These are phyloP conservation scores for Lentinula sp. DNA, from an alignment of 768 basidiomycete genomes.

Conservation along the genomic window DNA sequence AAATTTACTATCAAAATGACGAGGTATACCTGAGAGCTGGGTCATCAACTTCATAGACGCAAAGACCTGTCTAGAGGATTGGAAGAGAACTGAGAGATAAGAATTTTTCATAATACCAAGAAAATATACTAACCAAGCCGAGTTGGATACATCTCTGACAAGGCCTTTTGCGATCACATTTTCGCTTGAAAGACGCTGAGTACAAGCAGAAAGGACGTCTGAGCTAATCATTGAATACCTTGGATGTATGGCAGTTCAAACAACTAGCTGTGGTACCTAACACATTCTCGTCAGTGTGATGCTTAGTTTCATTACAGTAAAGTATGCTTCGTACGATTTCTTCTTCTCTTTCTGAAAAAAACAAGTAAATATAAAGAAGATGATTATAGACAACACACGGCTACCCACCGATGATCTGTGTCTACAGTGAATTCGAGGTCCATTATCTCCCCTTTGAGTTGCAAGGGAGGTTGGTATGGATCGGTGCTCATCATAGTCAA, in stretches of 20 bases:
- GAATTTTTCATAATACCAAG: conserved; percentile 2
- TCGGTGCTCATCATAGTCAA: conserved; percentile 46
- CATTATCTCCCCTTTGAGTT: conserved; percentile 73
- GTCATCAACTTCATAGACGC: conserved; percentile 93
- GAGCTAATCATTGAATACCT: conserved; percentile 61
- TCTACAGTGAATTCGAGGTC: conserved; percentile 71
- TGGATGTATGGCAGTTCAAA: conserved; percentile 89
- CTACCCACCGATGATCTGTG: conserved; percentile 55
- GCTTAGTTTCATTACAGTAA: not conserved
- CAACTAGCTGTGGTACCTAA: conserved; percentile 37
- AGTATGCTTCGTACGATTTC: conserved; percentile 83
- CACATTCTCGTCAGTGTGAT: not conserved
- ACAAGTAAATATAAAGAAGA: conserved; percentile 27
- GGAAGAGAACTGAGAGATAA: not conserved
- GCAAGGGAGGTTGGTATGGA: conserved; percentile 43
- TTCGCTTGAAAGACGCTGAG: conserved; percentile 4
- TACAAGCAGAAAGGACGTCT: conserved; percentile 1
- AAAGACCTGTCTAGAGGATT: conserved; percentile 71
- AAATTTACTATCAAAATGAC: not conserved
- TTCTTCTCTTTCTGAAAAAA: conserved; percentile 65
- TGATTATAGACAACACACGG: not conserved
- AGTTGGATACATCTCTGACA: conserved; percentile 89
- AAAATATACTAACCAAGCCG: conserved; percentile 54
- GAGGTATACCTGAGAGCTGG: conserved; percentile 62
- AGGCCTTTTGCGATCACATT: conserved; percentile 91